Evolutionary conservation across 2,329 filamentous ascomycete species (phyloP).

Genomic region (Coleophoma crateriformis): DNA sequence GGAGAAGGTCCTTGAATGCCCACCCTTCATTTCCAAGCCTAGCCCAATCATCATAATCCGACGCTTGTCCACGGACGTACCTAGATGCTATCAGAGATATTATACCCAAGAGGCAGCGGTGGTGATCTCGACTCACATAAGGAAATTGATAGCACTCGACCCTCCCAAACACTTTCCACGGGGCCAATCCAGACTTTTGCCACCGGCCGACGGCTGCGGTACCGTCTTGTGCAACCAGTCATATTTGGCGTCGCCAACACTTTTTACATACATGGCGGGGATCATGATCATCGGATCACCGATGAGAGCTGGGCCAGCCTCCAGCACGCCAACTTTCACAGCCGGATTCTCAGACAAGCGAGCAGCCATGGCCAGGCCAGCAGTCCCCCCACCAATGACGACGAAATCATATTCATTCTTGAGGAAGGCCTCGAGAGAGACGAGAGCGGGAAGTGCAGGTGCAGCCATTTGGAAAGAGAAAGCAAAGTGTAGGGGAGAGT

Average conservation of each 20-base stretch:
- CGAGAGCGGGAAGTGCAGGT: not conserved
- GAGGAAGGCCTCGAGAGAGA: not conserved
- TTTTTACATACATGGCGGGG: constrained; percentile 19
- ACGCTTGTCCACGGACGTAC: constrained; percentile 11
- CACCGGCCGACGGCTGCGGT: constrained; percentile 5
- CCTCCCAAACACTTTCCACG: constrained; percentile 31
- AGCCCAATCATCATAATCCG: constrained; percentile 34
- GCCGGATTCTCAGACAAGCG: constrained; percentile 43
- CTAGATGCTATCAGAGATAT: not conserved
- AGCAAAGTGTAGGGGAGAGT: no score
- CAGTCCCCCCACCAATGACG: constrained; percentile 31
- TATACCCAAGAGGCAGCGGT: not conserved
- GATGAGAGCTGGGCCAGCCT: constrained; percentile 31
- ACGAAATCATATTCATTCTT: constrained; percentile 1
- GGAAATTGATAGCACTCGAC: constrained; percentile 29
- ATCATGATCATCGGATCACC: constrained; percentile 29
- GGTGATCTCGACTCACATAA: constrained; percentile 13
- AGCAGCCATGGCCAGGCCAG: constrained; percentile 40
- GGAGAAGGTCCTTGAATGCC: constrained; percentile 31
- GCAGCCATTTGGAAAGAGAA: no score
- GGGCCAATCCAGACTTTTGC: constrained; percentile 9
- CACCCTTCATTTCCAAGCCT: constrained; percentile 34
- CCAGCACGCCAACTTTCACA: constrained; percentile 35
- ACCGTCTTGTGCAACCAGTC: constrained; percentile 9
- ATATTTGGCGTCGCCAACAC: constrained; percentile 9